Evolutionary conservation across 192 early-diverging fungal species (phyloP).

Genomic region (Endogone sp.): DNA sequence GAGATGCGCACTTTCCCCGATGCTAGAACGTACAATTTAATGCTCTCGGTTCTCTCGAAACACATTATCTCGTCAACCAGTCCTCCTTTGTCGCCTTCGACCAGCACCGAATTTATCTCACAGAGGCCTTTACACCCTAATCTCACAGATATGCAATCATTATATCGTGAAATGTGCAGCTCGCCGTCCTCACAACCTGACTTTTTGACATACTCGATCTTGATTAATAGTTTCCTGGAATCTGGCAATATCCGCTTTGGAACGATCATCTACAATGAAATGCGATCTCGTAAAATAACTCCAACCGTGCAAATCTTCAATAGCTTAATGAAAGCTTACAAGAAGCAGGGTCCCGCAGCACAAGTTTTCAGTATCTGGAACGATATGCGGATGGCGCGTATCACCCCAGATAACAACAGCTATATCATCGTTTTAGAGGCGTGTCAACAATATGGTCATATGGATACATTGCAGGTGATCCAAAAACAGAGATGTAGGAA

Average conservation of each 20-base stretch:
- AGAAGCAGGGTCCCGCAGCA: not conserved
- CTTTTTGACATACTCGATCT: constrained; percentile 24
- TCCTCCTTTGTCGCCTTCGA: not conserved
- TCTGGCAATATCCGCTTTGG: not conserved
- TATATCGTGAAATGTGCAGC: constrained; percentile 17
- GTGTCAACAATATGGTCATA: not conserved
- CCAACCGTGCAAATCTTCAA: not conserved
- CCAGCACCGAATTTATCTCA: not conserved
- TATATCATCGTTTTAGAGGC: not conserved
- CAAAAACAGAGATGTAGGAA: not conserved
- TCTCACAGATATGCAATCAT: constrained; percentile 8
- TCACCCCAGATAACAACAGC: not conserved
- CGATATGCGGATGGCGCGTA: not conserved
- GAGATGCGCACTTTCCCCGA: constrained; percentile 8
- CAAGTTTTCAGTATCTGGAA: not conserved
- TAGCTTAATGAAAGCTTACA: not conserved
- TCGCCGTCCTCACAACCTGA: constrained; percentile 5
- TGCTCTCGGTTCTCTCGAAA: constrained; percentile 11
- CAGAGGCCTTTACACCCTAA: too few relatives aligned
- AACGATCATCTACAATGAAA: not conserved
- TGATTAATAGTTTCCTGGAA: constrained; percentile 14
- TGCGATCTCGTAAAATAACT: not conserved
- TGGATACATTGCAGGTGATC: not conserved
- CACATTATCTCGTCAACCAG: not conserved
- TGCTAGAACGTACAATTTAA: constrained; percentile 15